Evolutionary conservation across 768 basidiomycete species (phyloP), one percentile per base, ranked within the genome.

Genomic region (Boletus barrowsii): DNA sequence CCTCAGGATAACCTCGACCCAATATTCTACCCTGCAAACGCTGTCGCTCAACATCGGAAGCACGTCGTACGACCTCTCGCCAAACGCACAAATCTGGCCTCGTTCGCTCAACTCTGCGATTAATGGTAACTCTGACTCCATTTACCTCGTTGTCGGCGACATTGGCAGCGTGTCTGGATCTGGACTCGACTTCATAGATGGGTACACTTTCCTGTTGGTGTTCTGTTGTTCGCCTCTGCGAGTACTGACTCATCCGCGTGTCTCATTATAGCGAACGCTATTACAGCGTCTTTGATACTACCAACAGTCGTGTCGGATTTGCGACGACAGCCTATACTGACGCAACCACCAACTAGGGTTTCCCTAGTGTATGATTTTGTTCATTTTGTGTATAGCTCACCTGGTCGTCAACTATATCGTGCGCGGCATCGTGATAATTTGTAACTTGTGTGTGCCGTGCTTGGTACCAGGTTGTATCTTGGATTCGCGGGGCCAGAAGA

Each of bases 281-380:
- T 62, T 78, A 77, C 57, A 69, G 71, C 54, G 68, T 79, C 29
- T 78, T 62, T 9, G 59, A 60, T 17, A 47, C 59, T 10, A 36
- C 49, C 37, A 46, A 59, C 22, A 4, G 17, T 4, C 47, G 40
- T 10, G 40, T 59, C 24, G 58, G 58, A 11, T 59, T 59, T 29
- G 58, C 58, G 14, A 24, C 18, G 1, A 59, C 48, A 13, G 14
- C 14, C 7, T 43, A 54, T 39, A 59, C 58, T 20, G 2, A 33
- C 5, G 37, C 51, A 3, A 39, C 33, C 17, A 39, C 18, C 17
- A 51, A 49, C 32, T 43, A 51, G 24, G 13, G 20, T 11, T 22
- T 42, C 10, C 29, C 29, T 8, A 10, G 8, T 8, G 26, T 29
- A 29, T 29, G 8, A 29, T 29, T 29, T 29, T 29, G 29, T 29